Conservation (phyloP, 2,329 filamentous ascomycete species). For the Verticillium longisporum region DNA sequence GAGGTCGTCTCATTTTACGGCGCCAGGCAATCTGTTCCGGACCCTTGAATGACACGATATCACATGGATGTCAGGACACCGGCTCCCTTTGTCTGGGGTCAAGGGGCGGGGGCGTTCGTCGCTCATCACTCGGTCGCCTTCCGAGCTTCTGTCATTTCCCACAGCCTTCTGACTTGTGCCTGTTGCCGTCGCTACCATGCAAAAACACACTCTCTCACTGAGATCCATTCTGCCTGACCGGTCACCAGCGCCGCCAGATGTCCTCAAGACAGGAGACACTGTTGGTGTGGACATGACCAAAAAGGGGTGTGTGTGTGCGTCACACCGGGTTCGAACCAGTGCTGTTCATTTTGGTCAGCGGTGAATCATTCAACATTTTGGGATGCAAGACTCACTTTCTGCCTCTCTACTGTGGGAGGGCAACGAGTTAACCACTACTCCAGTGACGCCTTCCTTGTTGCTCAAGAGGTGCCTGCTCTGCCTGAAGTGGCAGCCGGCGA, state of each 20-base stretch:
- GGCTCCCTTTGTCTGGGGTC: neutral
- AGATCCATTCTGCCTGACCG: too few species aligned
- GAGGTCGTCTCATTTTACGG: neutral
- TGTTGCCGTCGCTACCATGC: too few species aligned
- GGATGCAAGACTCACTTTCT: conserved; percentile 4
- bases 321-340: conserved; percentile 9
- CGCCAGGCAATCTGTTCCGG: neutral
- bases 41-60: neutral
- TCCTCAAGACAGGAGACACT: too few species aligned
- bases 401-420: conserved; percentile 7
- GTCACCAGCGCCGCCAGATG: too few species aligned
- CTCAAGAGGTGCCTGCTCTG: neutral
- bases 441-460: conserved; percentile 3
- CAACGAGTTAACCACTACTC: conserved; percentile 11
- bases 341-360: neutral
- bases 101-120: neutral
- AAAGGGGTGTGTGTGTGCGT: conserved; percentile 2
- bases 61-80: neutral
- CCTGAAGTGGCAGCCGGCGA: neutral
- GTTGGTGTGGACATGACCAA: too few species aligned
- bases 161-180: too few species aligned
- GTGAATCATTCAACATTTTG: neutral
- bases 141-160: too few species aligned
- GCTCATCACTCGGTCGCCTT: neutral
- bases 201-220: too few species aligned